These are phyloP conservation scores for Plasmodium knowlesi DNA, from an alignment of 169 alveolate species.

Conservation along the genomic window DNA sequence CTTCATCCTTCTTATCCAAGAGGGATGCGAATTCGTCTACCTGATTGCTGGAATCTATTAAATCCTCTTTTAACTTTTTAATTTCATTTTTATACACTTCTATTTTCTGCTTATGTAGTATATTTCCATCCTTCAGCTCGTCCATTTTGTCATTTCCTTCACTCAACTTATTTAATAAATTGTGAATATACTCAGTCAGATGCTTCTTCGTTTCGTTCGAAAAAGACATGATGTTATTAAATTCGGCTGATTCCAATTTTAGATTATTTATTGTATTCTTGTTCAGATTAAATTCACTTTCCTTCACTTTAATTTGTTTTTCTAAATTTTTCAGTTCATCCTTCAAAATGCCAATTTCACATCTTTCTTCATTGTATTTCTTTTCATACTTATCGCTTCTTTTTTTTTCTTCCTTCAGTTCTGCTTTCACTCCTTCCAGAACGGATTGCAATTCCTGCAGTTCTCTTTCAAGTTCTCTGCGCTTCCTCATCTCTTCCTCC, in stretches of 20 bases:
- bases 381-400: slow-evolving; percentile 61
- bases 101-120: slow-evolving; percentile 27
- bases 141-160: slow-evolving; percentile 65
- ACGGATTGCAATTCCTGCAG: slow-evolving; percentile 2
- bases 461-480: background rate
- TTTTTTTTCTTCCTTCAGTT: slow-evolving; percentile 46
- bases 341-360: slow-evolving; percentile 51
- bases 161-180: slow-evolving; percentile 53
- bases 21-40: slow-evolving; percentile 67
- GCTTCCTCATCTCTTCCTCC: background rate
- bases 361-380: slow-evolving; percentile 51
- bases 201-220: slow-evolving; percentile 74
- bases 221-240: slow-evolving; percentile 46
- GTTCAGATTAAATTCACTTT: slow-evolving; percentile 38
- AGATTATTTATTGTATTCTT: slow-evolving; percentile 56
- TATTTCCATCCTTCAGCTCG: slow-evolving; percentile 51
- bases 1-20: slow-evolving; percentile 63
- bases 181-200: slow-evolving; percentile 63
- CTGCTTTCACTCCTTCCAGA: slow-evolving; percentile 10
- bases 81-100: slow-evolving; percentile 64
- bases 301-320: slow-evolving; percentile 27
- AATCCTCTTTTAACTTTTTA: slow-evolving; percentile 51
- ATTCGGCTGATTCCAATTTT: slow-evolving; percentile 71
- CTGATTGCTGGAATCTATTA: slow-evolving; percentile 68
- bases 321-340: slow-evolving; percentile 50